phyloP scores from a whole-genome alignment of 1,139 yeast species.

The Diutina mesorugosa region DNA sequence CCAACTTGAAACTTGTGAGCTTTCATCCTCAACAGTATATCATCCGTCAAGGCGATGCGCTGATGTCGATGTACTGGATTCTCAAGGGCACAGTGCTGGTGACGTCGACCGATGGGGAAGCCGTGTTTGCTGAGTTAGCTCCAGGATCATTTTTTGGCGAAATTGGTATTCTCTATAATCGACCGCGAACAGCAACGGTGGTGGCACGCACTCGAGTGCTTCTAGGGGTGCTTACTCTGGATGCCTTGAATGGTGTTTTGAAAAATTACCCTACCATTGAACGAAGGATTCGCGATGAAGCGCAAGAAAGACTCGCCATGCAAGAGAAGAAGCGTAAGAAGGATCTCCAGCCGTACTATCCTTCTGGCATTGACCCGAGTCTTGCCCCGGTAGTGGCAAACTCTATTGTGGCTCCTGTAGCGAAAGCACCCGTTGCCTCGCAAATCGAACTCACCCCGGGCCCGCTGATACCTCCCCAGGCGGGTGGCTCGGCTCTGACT shows the following conservation, averaged over 20 bases:
- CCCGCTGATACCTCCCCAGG: background rate
- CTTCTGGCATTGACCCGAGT: background rate
- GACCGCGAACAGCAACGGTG: constrained; percentile 72
- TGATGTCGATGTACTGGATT: constrained; percentile 75
- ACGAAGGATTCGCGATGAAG: constrained; percentile 60
- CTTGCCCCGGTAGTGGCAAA: background rate
- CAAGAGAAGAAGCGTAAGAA: constrained; percentile 35
- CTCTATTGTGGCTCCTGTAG: background rate
- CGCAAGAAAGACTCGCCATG: constrained; percentile 63
- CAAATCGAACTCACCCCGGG: background rate
- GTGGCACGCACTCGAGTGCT: constrained; percentile 58
- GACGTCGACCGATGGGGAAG: constrained; percentile 65
- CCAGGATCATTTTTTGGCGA: constrained; percentile 71
- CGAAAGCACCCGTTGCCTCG: background rate
- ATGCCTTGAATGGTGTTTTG: constrained; percentile 44
- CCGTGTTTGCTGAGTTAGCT: constrained; percentile 54
- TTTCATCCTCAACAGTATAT: constrained; percentile 58
- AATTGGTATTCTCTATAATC: constrained; percentile 59
- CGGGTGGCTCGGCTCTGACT: background rate
- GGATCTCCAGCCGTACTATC: background rate
- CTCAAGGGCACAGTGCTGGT: constrained; percentile 63
- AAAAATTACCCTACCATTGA: constrained; percentile 55
- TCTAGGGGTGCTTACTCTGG: constrained; percentile 55
- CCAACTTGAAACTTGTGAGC: constrained; percentile 43
- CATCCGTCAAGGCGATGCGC: constrained; percentile 58